Conservation (phyloP, 2,329 filamentous ascomycete species). For the Huntiella savannae region DNA sequence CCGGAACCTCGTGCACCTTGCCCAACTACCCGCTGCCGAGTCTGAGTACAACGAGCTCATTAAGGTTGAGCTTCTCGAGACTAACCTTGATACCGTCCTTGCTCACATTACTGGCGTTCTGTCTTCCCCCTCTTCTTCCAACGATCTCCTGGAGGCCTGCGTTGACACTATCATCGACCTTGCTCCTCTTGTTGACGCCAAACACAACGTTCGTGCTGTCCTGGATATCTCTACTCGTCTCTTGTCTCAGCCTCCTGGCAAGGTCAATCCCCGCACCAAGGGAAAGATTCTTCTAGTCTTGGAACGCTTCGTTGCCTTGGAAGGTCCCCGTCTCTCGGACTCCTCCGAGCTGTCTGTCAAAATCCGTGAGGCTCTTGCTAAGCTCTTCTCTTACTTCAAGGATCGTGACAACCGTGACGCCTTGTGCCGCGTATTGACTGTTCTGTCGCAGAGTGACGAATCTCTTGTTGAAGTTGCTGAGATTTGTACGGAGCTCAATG, state of each 20-base stretch:
- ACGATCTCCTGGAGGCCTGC: conserved; percentile 58
- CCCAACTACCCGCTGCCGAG: conserved; percentile 33
- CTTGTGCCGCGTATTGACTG: conserved; percentile 52
- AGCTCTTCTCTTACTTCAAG: conserved; percentile 78
- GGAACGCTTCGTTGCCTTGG: conserved; percentile 57
- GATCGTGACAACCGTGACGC: conserved; percentile 59
- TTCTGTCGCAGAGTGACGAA: conserved; percentile 46
- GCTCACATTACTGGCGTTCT: conserved; percentile 51
- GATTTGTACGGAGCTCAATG: conserved; percentile 64
- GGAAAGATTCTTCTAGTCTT: conserved; percentile 61
- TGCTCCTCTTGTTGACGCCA: conserved; percentile 47
- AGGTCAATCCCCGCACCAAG: conserved; percentile 70
- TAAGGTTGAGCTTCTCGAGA: conserved; percentile 34
- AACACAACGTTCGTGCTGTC: conserved; percentile 54
- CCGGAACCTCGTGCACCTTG: conserved; percentile 44
- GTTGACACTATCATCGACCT: conserved; percentile 64
- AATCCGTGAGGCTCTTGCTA: conserved; percentile 43
- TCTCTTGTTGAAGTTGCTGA: conserved; percentile 42
- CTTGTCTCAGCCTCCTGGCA: conserved; percentile 64
- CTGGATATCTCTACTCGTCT: conserved; percentile 66
- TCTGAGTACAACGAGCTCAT: conserved; percentile 38
- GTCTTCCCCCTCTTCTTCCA: conserved; percentile 39
- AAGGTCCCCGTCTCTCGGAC: conserved; percentile 22
- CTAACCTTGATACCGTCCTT: conserved; percentile 40
- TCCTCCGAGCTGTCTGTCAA: conserved; percentile 12